Base-by-base conservation (phyloP, 2,329 filamentous ascomycete genomes). In the Alternaria sp. region DNA sequence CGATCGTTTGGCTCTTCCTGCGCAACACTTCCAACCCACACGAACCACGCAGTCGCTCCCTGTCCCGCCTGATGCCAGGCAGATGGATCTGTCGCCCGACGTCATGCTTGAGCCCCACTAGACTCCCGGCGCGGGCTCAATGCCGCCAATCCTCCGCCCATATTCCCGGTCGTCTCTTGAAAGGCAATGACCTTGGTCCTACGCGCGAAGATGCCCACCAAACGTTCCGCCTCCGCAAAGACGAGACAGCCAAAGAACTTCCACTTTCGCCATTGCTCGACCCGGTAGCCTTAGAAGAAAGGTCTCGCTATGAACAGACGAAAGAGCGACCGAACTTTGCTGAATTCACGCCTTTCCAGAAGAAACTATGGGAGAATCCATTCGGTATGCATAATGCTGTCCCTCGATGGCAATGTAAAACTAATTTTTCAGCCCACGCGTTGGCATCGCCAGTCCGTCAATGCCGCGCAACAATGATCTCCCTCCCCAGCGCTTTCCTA, bases 401-500 rank as follows among this genome's bases (percentile, higher is more conserved):
- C 13, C 21, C 36, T 40, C 17, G 4, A 40, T 40, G 51, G 49
- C 43, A 13, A 26, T 12, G 57, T 12, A 23, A 26, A 11, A 30
- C 59, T 70, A 57, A 68, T 19, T 40, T 30, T 19, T 17, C 45
- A 91, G 90, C 90, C 4, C 84, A 84, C 47, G 86, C 88, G 7
- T 84, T 93, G 21, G 86, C 86, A 28, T 86, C 86, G 0, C 87
- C 88, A 0, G 60, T 90, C 21, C 88, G 91, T 57, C 69, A 76
- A 60, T 92, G 90, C 70, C 71, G 77, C 21, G 73, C 85, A 30
- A 88, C 88, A 1, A 64, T 71, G 0, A 73, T 76, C 0, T 72
- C 73, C 1, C 77, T 92, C 7, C 91, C 91, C 2, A 78, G 77
- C 13, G 88, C 85, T 70, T 90, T 93, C 73, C 80, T 92, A 5